Evolutionary conservation across 441 rosid genomes (phyloP), one percentile per base, ranked within the genome.

Genomic region (Aleurites moluccanus): DNA sequence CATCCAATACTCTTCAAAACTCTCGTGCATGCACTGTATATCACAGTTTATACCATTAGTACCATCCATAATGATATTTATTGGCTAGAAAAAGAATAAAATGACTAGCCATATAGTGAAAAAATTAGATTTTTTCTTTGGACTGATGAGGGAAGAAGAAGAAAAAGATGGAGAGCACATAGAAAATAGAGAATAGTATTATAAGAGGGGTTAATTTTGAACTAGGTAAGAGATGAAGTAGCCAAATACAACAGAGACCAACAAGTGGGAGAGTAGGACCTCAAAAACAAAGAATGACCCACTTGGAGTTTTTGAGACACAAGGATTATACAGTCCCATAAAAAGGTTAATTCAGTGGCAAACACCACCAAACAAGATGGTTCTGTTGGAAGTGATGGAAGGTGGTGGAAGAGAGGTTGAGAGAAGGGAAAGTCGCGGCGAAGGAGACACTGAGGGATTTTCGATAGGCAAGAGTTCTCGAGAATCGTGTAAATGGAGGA

Each of bases 251-350:
- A 80, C 78, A 67, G 75, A 75, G 79, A 80, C 69, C 70, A 80
- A 70, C 90, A 79, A 85, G 88, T 83, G 86, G 85, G 85, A 80
- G 74, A 62, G 82, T 80, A 80, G 86, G 88, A 81, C 85, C 81
- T 71, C 79, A 66, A 70, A 66, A 56, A 68, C 25, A 42, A 79
- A 74, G 65, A 70, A 66, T 71, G 90, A 73, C 88, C 89, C 88
- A 87, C 85, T 83, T 78, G 82, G 76, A 73, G 83, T 79, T 79
- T 72, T 71, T 40, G 80, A 77, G 81, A 76, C 83, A 76, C 81
- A 66, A 56, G 80, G 85, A 82, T 81, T 88, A 78, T 75, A 74
- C 68, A 77, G 85, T 82, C 88, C 86, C 84, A 79, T 74, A 38
- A 77, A 82, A 72, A 84, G 76, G 49, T 73, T 70, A 68, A 66